Percentiles rank a stretch among this genome's conserved stretches.
These are phyloP conservation scores for Dissophora globulifera DNA, from an alignment of 192 early-diverging fungal species.

Conservation along the genomic window DNA sequence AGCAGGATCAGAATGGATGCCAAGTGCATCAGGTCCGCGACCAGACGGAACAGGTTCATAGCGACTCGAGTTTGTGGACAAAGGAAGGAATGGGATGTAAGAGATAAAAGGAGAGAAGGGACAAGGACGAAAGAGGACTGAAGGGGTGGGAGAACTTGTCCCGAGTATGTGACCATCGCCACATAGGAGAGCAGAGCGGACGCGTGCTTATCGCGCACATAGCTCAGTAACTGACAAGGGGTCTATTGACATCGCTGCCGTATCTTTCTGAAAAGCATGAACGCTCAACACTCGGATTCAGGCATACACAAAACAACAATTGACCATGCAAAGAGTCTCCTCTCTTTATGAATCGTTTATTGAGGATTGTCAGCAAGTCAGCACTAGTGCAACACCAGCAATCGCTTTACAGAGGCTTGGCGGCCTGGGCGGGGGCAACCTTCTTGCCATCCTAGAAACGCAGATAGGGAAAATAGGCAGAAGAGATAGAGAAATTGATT, in stretches of 20 bases:
- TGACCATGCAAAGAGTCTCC: constrained; percentile 47
- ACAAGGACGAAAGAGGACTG: not conserved
- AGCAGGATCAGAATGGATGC: constrained; percentile 94
- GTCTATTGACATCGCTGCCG: too few relatives aligned
- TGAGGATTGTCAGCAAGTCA: constrained; percentile 22
- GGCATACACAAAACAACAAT: constrained; percentile 12
- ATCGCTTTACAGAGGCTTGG: constrained; percentile 54
- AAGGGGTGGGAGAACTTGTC: not conserved
- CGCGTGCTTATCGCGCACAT: too few relatives aligned
- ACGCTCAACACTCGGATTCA: too few relatives aligned
- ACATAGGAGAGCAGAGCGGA: too few relatives aligned
- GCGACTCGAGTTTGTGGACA: not conserved
- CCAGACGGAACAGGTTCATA: constrained; percentile 95
- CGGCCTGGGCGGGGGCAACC: constrained; percentile 56
- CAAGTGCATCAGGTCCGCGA: constrained; percentile 94
- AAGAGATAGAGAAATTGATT: too few relatives aligned
- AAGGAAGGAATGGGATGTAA: not conserved
- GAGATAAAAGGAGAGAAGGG: not conserved
- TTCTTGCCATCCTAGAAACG: constrained; percentile 69
- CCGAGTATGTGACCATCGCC: not conserved
- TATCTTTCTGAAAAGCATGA: too few relatives aligned
- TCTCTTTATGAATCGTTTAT: constrained; percentile 41
- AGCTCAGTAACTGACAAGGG: too few relatives aligned
- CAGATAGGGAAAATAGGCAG: not conserved
- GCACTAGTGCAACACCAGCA: constrained; percentile 13